A percentile compares a stretch with the other conserved stretches of the same genome.
These are phyloP conservation scores for Megacollybia marginata DNA, from an alignment of 768 basidiomycete species.

Conservation along the genomic window DNA sequence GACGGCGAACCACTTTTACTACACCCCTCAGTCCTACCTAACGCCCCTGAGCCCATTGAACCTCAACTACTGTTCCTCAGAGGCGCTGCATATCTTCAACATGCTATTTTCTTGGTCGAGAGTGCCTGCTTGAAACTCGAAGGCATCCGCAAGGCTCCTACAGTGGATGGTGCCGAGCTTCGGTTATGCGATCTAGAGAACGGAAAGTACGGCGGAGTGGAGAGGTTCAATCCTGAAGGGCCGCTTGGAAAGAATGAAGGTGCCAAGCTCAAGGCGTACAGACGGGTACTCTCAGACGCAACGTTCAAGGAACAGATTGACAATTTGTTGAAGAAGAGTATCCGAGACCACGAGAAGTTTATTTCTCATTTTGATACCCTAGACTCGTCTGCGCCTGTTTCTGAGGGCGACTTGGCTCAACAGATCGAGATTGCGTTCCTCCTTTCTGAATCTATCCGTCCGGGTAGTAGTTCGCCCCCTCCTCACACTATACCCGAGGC, in stretches of 20 bases:
- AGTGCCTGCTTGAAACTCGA: constrained; percentile 64
- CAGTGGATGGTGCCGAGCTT: constrained; percentile 66
- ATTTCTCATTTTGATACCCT: constrained; percentile 76
- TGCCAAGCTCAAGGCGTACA: constrained; percentile 59
- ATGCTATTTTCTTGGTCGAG: constrained; percentile 72
- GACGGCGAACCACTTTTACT: constrained; percentile 45
- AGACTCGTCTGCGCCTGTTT: constrained; percentile 28
- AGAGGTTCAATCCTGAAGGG: constrained; percentile 76
- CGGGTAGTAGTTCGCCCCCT: constrained; percentile 33
- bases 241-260: constrained; percentile 57
- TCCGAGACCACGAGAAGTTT: constrained; percentile 83
- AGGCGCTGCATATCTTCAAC: constrained; percentile 76
- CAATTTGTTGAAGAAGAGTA: constrained; percentile 58
- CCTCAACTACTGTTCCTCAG: constrained; percentile 79
- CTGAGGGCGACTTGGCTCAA: constrained; percentile 34
- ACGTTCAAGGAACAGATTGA: constrained; percentile 54
- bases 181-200: constrained; percentile 70
- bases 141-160: constrained; percentile 48
- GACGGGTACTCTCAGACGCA: constrained; percentile 44
- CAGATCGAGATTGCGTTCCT: constrained; percentile 62
- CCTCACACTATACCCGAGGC: constrained; percentile 29
- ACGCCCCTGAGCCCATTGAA: constrained; percentile 83
- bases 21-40: constrained; percentile 70
- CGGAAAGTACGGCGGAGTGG: constrained; percentile 77
- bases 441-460: constrained; percentile 60